Evolutionary conservation across 768 basidiomycete species (phyloP).

Genomic region (Lactarius quietus): DNA sequence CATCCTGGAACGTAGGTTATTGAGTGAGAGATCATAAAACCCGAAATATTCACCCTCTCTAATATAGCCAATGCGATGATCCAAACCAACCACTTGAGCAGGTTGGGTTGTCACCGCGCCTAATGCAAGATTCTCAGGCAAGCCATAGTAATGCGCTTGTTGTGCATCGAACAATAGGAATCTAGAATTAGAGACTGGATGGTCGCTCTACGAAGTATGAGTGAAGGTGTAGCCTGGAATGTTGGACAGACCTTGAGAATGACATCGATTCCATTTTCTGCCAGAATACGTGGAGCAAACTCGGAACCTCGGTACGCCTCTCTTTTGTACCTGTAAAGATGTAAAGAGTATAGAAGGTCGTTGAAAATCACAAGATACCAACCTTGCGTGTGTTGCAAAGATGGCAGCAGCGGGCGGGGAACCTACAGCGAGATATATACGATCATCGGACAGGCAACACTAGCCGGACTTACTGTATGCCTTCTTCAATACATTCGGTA

Average conservation of each 20-base stretch:
- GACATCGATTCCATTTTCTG: conserved; percentile 47
- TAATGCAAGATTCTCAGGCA: conserved; percentile 51
- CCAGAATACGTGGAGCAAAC: conserved; percentile 52
- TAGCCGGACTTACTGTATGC: conserved; percentile 46
- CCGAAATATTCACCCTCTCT: conserved; percentile 43
- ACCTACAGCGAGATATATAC: conserved; percentile 31
- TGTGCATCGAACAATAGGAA: conserved; percentile 70
- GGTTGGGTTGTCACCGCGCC: conserved; percentile 62
- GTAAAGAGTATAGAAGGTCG: neutral
- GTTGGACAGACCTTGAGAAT: conserved; percentile 45
- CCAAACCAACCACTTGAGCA: conserved; percentile 59
- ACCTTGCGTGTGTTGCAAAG: conserved; percentile 62
- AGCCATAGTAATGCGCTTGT: conserved; percentile 63
- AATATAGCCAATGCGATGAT: conserved; percentile 67
- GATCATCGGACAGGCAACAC: conserved; percentile 15
- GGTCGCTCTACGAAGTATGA: conserved; percentile 42
- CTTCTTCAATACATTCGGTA: conserved; percentile 69
- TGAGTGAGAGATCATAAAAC: neutral
- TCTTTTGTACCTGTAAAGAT: conserved; percentile 53
- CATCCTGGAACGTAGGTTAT: conserved; percentile 42
- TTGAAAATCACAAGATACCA: neutral
- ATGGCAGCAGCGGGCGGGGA: conserved; percentile 63
- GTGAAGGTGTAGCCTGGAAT: neutral
- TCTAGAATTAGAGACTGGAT: conserved; percentile 57
- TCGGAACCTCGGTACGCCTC: conserved; percentile 55